phyloP scores from a whole-genome alignment of 805 yeast genomes.

The Ogataea neopini region DNA sequence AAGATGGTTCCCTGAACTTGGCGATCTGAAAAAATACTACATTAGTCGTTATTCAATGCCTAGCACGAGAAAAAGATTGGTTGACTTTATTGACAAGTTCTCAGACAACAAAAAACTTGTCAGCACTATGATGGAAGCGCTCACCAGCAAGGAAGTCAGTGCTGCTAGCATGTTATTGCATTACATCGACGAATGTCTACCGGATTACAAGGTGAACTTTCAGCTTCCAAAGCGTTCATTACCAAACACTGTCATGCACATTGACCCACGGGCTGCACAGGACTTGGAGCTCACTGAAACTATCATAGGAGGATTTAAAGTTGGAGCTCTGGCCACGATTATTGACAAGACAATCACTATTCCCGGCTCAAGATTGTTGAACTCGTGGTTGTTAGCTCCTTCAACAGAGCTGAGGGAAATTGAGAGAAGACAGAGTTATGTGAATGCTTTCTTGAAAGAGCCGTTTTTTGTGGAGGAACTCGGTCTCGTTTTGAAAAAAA shows the following conservation, averaged over 20 bases:
- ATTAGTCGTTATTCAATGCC: slow-evolving; percentile 54
- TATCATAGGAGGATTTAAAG: slow-evolving; percentile 53
- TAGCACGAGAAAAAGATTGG: slow-evolving; percentile 40
- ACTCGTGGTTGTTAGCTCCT: slow-evolving; percentile 84
- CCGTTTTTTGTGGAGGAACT: slow-evolving; percentile 33
- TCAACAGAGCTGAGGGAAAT: slow-evolving; percentile 60
- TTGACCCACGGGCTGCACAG: slow-evolving; percentile 77
- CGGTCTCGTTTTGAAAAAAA: slow-evolving; percentile 40
- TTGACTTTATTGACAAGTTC: slow-evolving; percentile 42
- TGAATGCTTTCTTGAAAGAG: slow-evolving; percentile 43
- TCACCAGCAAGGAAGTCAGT: slow-evolving; percentile 50
- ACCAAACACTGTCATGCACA: slow-evolving; percentile 59
- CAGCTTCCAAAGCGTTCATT: slow-evolving; percentile 64
- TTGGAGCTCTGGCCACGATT: slow-evolving; percentile 71
- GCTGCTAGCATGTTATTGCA: slow-evolving; percentile 65
- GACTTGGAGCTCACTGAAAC: slow-evolving; percentile 72
- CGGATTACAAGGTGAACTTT: slow-evolving; percentile 61
- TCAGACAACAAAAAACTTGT: slow-evolving; percentile 33
- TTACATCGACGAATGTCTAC: slow-evolving; percentile 74
- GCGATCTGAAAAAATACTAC: slow-evolving; percentile 59
- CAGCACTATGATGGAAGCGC: slow-evolving; percentile 30
- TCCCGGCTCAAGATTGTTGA: slow-evolving; percentile 77
- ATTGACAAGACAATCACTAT: slow-evolving; percentile 75
- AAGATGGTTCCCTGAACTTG: slow-evolving; percentile 55
- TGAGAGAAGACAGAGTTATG: slow-evolving; percentile 52